phyloP scores from a whole-genome alignment of 2,329 filamentous ascomycete species.

The Fusarium phyllophilum region DNA sequence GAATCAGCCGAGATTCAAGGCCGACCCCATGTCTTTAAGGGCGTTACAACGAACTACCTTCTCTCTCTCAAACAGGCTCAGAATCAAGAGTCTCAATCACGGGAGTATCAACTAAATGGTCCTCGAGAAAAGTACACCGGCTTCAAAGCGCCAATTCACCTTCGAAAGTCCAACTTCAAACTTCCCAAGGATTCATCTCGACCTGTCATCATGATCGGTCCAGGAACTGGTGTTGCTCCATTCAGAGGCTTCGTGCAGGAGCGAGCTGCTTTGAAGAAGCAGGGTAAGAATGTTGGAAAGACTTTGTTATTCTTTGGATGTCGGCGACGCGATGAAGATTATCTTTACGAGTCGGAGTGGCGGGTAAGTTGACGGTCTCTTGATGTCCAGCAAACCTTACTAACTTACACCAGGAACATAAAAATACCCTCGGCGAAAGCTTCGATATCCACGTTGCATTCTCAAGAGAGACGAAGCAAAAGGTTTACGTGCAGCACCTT shows the following conservation, averaged over 20 bases:
- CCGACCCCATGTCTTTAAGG: neutral
- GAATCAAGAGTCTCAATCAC: neutral
- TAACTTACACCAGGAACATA: neutral
- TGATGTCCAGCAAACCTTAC: accelerated
- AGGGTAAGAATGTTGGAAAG: neutral
- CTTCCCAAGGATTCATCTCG: neutral
- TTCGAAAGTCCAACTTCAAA: slow-evolving; percentile 12
- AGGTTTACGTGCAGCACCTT: neutral
- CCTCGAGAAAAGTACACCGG: neutral
- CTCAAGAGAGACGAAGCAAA: neutral
- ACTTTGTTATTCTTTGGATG: slow-evolving; percentile 7
- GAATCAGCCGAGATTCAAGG: neutral
- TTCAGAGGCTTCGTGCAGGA: slow-evolving; percentile 16
- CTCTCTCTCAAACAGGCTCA: slow-evolving; percentile 10
- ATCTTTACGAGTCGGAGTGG: neutral
- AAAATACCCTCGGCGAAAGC: accelerated
- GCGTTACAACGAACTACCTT: slow-evolving; percentile 13
- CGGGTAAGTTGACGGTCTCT: neutral
- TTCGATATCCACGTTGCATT: neutral
- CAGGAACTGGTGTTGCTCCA: slow-evolving; percentile 12
- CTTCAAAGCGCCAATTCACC: neutral
- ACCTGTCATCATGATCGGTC: slow-evolving; percentile 13
- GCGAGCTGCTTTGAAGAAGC: neutral
- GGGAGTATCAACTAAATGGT: neutral
- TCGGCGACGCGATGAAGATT: neutral